Percentiles rank a stretch among this genome's conserved stretches.
Conservation (phyloP, 2,329 filamentous ascomycete genomes). For the Trichoderma semiorbis region DNA sequence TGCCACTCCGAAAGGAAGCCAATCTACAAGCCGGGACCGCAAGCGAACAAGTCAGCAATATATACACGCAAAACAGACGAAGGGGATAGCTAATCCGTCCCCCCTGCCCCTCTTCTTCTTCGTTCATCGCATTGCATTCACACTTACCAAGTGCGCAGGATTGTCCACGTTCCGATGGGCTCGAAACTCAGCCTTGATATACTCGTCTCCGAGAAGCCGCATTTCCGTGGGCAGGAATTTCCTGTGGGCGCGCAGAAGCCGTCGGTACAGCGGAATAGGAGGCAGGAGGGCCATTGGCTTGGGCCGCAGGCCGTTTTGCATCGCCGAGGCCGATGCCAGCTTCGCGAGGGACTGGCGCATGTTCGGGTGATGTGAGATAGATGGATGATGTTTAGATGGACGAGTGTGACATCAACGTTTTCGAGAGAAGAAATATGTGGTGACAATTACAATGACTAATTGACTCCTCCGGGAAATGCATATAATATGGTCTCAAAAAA, state of each 20-base stretch:
- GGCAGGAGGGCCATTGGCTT: constrained; percentile 68
- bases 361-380: not conserved
- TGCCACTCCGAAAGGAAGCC: constrained; percentile 98
- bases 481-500: not conserved
- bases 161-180: constrained; percentile 83
- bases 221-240: constrained; percentile 69
- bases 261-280: constrained; percentile 83
- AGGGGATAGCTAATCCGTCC: too few relatives aligned
- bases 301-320: constrained; percentile 34
- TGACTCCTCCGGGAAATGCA: not conserved
- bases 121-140: not conserved
- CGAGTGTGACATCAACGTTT: not conserved
- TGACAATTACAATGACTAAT: not conserved
- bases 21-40: constrained; percentile 53
- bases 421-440: not conserved
- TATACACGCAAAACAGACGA: not conserved
- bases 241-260: constrained; percentile 81
- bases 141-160: constrained; percentile 77
- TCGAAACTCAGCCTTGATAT: constrained; percentile 88
- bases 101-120: not conserved
- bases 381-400: not conserved
- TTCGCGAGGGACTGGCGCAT: constrained; percentile 17
- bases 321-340: constrained; percentile 38
- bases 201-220: constrained; percentile 84
- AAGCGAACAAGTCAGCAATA: not conserved